Percentiles rank a stretch among this genome's conserved stretches.
Conservation (phyloP, 306 rosid genomes). For the Malus asiatica region DNA sequence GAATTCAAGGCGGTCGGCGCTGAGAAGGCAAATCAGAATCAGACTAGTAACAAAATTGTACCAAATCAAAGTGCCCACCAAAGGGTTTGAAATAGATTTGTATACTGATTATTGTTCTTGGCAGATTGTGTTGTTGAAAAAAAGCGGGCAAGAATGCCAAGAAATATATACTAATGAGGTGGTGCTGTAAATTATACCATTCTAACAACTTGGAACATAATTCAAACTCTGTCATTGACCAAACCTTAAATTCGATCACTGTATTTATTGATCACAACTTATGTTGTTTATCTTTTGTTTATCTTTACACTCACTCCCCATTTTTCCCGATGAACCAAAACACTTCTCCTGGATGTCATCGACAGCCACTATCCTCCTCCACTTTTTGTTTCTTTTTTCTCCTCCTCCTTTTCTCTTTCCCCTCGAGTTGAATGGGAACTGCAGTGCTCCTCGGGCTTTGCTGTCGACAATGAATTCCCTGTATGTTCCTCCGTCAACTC, state of each 20-base stretch:
- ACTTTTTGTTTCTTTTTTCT: too few relatives aligned
- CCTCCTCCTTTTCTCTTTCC: too few relatives aligned
- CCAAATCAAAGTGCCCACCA: conserved; percentile 6
- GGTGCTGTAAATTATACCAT: background rate
- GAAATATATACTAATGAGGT: background rate
- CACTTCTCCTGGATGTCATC: too few relatives aligned
- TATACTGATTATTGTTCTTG: background rate
- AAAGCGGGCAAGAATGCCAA: background rate
- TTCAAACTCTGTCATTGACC: background rate
- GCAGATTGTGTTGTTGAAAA: background rate
- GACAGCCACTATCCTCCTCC: too few relatives aligned
- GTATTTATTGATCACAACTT: too few relatives aligned
- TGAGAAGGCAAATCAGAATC: conserved; percentile 11
- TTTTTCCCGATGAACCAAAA: too few relatives aligned
- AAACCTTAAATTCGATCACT: background rate
- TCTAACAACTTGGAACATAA: background rate
- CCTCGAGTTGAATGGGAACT: too few relatives aligned
- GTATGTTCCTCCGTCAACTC: too few relatives aligned
- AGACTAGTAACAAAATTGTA: background rate
- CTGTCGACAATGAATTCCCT: too few relatives aligned
- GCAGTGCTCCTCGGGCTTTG: too few relatives aligned
- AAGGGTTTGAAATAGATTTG: conserved; percentile 11
- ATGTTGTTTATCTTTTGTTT: too few relatives aligned
- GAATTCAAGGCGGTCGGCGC: conserved; percentile 3
- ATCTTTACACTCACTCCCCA: too few relatives aligned